A percentile compares a stretch with the other conserved stretches of the same genome.
Evolutionary conservation across 2,329 filamentous ascomycete genomes (phyloP).

Genomic region (Trichophyton equinum): DNA sequence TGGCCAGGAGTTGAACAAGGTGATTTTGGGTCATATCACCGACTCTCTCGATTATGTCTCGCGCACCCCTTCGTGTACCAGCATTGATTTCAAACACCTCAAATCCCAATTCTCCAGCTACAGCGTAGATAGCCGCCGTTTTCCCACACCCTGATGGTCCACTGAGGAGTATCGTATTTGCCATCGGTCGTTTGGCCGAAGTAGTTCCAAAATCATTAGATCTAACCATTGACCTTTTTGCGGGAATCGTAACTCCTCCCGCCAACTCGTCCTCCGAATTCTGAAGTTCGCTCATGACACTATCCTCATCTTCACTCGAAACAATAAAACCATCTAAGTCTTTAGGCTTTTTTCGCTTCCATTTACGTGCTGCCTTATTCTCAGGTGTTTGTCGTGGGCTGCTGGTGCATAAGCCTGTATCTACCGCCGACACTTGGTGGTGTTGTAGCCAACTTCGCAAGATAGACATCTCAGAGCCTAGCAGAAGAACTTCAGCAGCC

Average conservation of each 20-base stretch:
- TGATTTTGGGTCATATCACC: slow-evolving; percentile 97
- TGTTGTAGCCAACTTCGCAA: slow-evolving; percentile 70
- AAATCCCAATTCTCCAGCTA: slow-evolving; percentile 81
- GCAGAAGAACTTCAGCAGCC: slow-evolving; percentile 63
- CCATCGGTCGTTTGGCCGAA: slow-evolving; percentile 37
- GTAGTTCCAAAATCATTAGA: slow-evolving; percentile 27
- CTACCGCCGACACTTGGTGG: slow-evolving; percentile 64
- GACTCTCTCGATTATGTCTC: slow-evolving; percentile 79
- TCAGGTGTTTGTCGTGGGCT: slow-evolving; percentile 19
- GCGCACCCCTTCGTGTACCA: slow-evolving; percentile 69
- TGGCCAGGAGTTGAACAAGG: slow-evolving; percentile 51
- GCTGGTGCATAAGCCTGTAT: slow-evolving; percentile 35
- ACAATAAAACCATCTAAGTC: slow-evolving; percentile 72
- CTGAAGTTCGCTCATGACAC: slow-evolving; percentile 54
- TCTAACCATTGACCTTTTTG: slow-evolving; percentile 31
- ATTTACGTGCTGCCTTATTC: slow-evolving; percentile 23
- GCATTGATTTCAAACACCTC: slow-evolving; percentile 93
- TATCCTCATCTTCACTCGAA: slow-evolving; percentile 60
- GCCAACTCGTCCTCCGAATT: slow-evolving; percentile 39
- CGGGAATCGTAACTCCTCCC: slow-evolving; percentile 26
- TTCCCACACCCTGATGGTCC: slow-evolving; percentile 87
- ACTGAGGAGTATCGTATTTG: slow-evolving; percentile 71
- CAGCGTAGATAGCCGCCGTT: slow-evolving; percentile 80
- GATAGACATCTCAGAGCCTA: slow-evolving; percentile 54
- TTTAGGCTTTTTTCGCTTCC: slow-evolving; percentile 53